Percentiles rank a stretch among this genome's conserved stretches.
Evolutionary conservation across 108 stramenopile species (phyloP).

Genomic region (Nitzschia palea): DNA sequence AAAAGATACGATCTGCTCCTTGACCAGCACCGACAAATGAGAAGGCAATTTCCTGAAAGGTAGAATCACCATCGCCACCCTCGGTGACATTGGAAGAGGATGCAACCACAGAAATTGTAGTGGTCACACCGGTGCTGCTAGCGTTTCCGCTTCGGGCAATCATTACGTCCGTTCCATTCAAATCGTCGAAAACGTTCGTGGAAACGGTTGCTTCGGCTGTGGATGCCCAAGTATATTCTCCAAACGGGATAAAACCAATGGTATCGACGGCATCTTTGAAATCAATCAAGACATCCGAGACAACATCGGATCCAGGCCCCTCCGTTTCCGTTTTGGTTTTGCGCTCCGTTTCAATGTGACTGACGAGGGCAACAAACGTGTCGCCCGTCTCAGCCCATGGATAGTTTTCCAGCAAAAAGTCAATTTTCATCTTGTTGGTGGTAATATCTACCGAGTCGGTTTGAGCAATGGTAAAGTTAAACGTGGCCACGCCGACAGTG

Average conservation of each 20-base stretch:
- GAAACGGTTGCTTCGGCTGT: constrained; percentile 2
- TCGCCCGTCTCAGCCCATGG: constrained; percentile 16
- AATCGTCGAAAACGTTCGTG: background rate
- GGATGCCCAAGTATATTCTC: constrained; percentile 27
- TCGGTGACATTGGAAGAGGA: constrained; percentile 10
- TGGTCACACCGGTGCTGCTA: background rate
- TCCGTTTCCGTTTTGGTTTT: constrained; percentile 11
- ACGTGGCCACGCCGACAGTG: background rate
- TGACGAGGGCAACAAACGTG: constrained; percentile 21
- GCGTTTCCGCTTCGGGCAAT: background rate
- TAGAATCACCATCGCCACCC: background rate
- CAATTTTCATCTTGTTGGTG: constrained; percentile 45
- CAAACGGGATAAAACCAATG: constrained; percentile 15
- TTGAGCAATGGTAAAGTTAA: constrained; percentile 22
- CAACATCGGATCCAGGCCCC: background rate
- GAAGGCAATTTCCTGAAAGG: constrained; percentile 17
- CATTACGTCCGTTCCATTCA: background rate
- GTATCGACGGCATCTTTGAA: background rate
- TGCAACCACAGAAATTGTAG: constrained; percentile 23
- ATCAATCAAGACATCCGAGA: background rate
- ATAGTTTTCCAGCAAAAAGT: constrained; percentile 22
- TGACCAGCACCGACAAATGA: constrained; percentile 28
- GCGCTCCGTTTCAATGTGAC: constrained; percentile 6
- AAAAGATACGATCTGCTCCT: constrained; percentile 21
- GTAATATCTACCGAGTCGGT: constrained; percentile 8